Conservation (phyloP, 805 yeast species). For the Yarrowia osloensis region DNA sequence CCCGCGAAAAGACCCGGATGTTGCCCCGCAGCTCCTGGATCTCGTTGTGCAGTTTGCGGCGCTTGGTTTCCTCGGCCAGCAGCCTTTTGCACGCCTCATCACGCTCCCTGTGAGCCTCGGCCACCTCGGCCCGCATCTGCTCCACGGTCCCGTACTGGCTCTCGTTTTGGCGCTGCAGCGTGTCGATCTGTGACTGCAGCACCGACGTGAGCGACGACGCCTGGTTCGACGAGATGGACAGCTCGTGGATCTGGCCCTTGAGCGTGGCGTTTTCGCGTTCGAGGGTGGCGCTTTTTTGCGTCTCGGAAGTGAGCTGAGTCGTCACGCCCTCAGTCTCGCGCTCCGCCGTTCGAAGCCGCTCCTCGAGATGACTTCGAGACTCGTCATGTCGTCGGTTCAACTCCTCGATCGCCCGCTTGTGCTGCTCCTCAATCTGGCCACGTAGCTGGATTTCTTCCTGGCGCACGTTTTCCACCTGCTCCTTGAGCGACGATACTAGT, state of each 20-base stretch:
- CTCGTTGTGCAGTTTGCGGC: constrained; percentile 68
- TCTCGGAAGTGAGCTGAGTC: background rate
- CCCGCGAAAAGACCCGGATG: constrained; percentile 85
- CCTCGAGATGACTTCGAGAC: background rate
- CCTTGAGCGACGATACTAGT: background rate
- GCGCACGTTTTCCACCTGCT: background rate
- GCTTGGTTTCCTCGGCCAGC: constrained; percentile 52
- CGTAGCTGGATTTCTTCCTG: background rate
- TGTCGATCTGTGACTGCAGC: constrained; percentile 34
- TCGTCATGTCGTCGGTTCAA: constrained; percentile 13
- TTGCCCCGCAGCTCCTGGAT: constrained; percentile 89
- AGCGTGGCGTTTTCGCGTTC: constrained; percentile 33
- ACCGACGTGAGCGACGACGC: constrained; percentile 35
- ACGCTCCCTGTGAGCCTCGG: constrained; percentile 41
- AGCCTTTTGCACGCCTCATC: constrained; percentile 45
- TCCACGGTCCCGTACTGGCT: constrained; percentile 34
- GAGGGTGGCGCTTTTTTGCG: background rate
- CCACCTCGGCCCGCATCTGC: constrained; percentile 35
- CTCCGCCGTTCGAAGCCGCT: background rate
- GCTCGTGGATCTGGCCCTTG: constrained; percentile 40
- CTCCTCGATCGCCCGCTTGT: background rate
- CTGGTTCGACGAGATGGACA: constrained; percentile 37
- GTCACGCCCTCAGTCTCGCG: background rate
- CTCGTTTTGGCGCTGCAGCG: constrained; percentile 34
- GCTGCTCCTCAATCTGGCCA: background rate